These are phyloP conservation scores for Buddleja alternifolia DNA, from an alignment of 257 asterid species.

Conservation along the genomic window DNA sequence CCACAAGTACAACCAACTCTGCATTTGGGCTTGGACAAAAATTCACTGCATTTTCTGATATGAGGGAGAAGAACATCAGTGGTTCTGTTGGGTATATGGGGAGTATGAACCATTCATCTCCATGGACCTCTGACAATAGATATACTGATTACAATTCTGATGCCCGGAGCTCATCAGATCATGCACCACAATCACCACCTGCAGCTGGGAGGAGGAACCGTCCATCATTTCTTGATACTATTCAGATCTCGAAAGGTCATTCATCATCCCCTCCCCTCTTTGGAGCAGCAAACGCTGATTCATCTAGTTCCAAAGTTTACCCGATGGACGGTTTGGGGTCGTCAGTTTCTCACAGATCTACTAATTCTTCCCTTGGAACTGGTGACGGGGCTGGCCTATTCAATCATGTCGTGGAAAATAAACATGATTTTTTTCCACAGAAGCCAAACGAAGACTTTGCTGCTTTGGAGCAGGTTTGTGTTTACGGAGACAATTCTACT, in stretches of 20 bases:
- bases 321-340: constrained; percentile 62
- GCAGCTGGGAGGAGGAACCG: constrained; percentile 75
- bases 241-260: constrained; percentile 66
- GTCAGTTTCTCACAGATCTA: constrained; percentile 44
- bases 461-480: constrained; percentile 87
- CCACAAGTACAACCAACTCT: constrained; percentile 38
- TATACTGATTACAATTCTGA: constrained; percentile 51
- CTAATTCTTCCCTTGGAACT: constrained; percentile 41
- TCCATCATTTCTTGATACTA: constrained; percentile 90
- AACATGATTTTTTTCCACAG: constrained; percentile 48
- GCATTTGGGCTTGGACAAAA: constrained; percentile 45
- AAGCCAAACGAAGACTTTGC: constrained; percentile 90
- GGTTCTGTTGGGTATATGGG: constrained; percentile 40
- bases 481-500: not conserved
- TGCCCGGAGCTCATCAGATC: constrained; percentile 43
- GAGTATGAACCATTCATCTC: constrained; percentile 42
- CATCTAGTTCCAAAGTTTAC: constrained; percentile 54
- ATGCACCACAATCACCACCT: constrained; percentile 52
- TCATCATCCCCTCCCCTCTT: constrained; percentile 47
- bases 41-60: constrained; percentile 45
- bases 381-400: constrained; percentile 50
- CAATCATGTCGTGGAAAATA: constrained; percentile 49
- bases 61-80: constrained; percentile 45
- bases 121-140: constrained; percentile 49
- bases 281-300: constrained; percentile 49